These are phyloP conservation scores for Thelonectria blattea DNA, from an alignment of 2,329 filamentous ascomycete species.

Conservation along the genomic window DNA sequence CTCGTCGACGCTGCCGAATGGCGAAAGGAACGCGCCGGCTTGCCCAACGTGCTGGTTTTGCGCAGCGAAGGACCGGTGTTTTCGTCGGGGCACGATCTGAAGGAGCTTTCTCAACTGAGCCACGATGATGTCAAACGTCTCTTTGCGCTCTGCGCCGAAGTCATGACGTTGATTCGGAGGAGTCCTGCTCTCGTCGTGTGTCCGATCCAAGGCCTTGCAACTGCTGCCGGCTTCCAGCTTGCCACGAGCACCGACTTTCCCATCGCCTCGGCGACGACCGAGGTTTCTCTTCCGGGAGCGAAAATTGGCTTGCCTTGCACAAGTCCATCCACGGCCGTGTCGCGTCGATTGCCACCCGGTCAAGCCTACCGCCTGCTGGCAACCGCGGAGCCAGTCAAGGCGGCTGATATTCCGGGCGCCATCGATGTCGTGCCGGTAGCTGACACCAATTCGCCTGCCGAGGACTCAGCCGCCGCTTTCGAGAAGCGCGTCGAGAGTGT, in stretches of 20 bases:
- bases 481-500: constrained; percentile 23
- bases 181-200: constrained; percentile 33
- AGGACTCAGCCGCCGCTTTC: constrained; percentile 2
- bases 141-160: constrained; percentile 31
- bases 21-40: constrained; percentile 26
- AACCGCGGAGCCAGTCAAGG: constrained; percentile 26
- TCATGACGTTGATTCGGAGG: constrained; percentile 31
- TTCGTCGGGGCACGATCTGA: constrained; percentile 34
- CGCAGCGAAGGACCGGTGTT: constrained; percentile 34
- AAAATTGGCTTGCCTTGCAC: constrained; percentile 36
- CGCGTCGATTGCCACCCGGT: constrained; percentile 23
- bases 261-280: constrained; percentile 24
- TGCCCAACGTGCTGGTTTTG: constrained; percentile 32
- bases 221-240: constrained; percentile 35
- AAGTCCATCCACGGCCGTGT: constrained; percentile 31
- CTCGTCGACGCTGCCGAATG: constrained; percentile 30
- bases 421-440: constrained; percentile 25
- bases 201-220: constrained; percentile 34
- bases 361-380: constrained; percentile 29
- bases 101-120: constrained; percentile 23
- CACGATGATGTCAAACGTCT: constrained; percentile 25
- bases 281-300: constrained; percentile 29
- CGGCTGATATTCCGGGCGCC: constrained; percentile 22
- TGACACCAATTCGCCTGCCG: fast-evolving
- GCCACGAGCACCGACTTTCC: constrained; percentile 35